Conservation (phyloP, 805 yeast species). For the Saturnispora galanensis region DNA sequence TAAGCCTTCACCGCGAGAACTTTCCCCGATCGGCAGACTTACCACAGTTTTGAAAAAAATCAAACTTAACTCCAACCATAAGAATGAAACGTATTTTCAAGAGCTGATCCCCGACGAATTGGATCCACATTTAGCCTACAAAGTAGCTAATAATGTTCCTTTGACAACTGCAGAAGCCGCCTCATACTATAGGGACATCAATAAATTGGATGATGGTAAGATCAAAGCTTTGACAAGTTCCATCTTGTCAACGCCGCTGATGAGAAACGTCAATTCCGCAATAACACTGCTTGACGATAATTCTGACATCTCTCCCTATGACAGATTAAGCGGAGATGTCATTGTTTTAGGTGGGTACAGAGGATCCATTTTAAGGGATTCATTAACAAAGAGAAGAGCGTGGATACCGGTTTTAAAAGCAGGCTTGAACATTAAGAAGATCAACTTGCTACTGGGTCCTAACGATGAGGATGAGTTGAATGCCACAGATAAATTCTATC, state of each 20-base stretch:
- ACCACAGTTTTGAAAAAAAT: background rate
- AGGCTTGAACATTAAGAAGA: constrained; percentile 63
- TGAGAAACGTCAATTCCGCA: background rate
- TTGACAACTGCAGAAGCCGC: constrained; percentile 59
- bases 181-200: constrained; percentile 39
- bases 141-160: constrained; percentile 44
- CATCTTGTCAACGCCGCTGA: constrained; percentile 25
- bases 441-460: constrained; percentile 68
- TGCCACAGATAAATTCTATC: constrained; percentile 42
- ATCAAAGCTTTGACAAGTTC: constrained; percentile 61
- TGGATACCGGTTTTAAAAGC: constrained; percentile 84
- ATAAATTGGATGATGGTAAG: constrained; percentile 57
- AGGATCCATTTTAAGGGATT: constrained; percentile 67
- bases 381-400: constrained; percentile 50
- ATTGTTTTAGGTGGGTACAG: constrained; percentile 82
- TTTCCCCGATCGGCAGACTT: constrained; percentile 4
- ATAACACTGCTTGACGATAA: constrained; percentile 1
- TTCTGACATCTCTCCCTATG: constrained; percentile 25
- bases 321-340: constrained; percentile 65
- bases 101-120: background rate
- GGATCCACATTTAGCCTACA: constrained; percentile 9
- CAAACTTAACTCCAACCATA: background rate
- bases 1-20: background rate
- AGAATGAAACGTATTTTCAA: background rate
- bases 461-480: constrained; percentile 54